These are phyloP conservation scores for Nothophaeocryptopus gaeumannii DNA, from an alignment of 2,329 filamentous ascomycete genomes.

Conservation along the genomic window DNA sequence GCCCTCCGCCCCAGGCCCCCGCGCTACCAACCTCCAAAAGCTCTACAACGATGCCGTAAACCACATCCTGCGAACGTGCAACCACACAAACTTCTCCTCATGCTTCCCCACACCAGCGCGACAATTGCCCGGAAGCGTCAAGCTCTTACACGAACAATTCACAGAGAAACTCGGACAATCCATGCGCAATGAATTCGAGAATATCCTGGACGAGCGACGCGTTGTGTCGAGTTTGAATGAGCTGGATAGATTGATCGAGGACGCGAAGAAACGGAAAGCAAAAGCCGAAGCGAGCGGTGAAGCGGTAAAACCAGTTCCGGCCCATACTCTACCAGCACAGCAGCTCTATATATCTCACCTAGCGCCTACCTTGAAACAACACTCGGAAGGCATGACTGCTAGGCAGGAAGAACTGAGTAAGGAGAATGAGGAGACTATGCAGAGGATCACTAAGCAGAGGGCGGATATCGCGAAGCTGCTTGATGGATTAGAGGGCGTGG, in stretches of 20 bases:
- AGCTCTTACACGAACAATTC: constrained; percentile 58
- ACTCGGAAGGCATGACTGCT: constrained; percentile 48
- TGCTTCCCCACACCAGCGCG: constrained; percentile 63
- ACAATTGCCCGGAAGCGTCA: constrained; percentile 55
- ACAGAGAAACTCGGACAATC: constrained; percentile 57
- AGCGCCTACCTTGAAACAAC: constrained; percentile 53
- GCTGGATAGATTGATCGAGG: constrained; percentile 58
- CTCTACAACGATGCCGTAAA: constrained; percentile 59
- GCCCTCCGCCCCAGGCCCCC: constrained; percentile 55
- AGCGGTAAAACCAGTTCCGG: constrained; percentile 44
- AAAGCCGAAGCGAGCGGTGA: constrained; percentile 33
- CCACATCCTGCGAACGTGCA: constrained; percentile 60
- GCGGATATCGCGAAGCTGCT: constrained; percentile 57
- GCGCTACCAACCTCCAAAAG: constrained; percentile 58
- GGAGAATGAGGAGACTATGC: constrained; percentile 54
- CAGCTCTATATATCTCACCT: constrained; percentile 60
- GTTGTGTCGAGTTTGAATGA: constrained; percentile 60
- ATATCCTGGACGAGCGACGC: constrained; percentile 55
- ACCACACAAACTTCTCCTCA: constrained; percentile 59
- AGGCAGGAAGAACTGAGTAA: constrained; percentile 50
- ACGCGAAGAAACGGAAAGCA: constrained; percentile 55
- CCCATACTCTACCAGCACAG: constrained; percentile 57
- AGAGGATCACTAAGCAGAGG: constrained; percentile 53
- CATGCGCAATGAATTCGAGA: constrained; percentile 55
- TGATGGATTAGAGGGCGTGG: constrained; percentile 53